phyloP scores from a whole-genome alignment of 495 filamentous ascomycete genomes.

The Aspergillus sclerotiicarbonarius region DNA sequence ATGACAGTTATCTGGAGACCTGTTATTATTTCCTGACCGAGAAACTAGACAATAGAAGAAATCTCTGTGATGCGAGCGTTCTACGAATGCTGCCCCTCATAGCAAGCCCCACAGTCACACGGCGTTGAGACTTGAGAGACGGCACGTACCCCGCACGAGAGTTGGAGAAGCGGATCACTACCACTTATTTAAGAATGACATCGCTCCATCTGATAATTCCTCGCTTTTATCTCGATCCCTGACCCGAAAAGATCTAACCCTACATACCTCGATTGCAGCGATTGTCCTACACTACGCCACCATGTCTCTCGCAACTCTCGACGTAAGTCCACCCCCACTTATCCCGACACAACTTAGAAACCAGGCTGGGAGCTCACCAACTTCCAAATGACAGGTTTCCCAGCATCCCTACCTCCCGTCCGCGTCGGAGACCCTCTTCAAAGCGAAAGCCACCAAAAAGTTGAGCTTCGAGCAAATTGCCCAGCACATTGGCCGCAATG shows the following conservation, averaged over 20 bases:
- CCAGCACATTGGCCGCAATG: slow-evolving; percentile 71
- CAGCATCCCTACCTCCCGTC: slow-evolving; percentile 58
- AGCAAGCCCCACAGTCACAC: background rate
- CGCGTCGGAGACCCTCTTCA: slow-evolving; percentile 76
- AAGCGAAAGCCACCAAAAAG: slow-evolving; percentile 70
- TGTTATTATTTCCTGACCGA: too few species aligned
- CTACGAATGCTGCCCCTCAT: slow-evolving; percentile 4
- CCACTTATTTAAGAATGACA: slow-evolving; percentile 12
- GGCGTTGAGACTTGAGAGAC: too few species aligned
- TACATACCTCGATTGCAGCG: background rate
- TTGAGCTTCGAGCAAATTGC: slow-evolving; percentile 83
- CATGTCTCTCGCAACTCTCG: slow-evolving; percentile 45
- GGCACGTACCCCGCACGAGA: slow-evolving; percentile 13
- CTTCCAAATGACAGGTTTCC: slow-evolving; percentile 24
- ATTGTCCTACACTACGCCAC: background rate
- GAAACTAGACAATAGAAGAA: too few species aligned
- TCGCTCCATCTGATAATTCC: slow-evolving; percentile 1
- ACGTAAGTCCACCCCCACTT: slow-evolving; percentile 26
- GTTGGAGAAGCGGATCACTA: slow-evolving; percentile 14
- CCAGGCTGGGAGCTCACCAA: background rate
- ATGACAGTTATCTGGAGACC: too few species aligned
- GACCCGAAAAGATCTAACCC: background rate
- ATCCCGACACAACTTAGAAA: background rate
- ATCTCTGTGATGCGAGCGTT: too few species aligned
- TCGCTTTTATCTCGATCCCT: background rate